These are phyloP conservation scores for Cucumis hystrix DNA, from an alignment of 306 rosid species.

Conservation along the genomic window DNA sequence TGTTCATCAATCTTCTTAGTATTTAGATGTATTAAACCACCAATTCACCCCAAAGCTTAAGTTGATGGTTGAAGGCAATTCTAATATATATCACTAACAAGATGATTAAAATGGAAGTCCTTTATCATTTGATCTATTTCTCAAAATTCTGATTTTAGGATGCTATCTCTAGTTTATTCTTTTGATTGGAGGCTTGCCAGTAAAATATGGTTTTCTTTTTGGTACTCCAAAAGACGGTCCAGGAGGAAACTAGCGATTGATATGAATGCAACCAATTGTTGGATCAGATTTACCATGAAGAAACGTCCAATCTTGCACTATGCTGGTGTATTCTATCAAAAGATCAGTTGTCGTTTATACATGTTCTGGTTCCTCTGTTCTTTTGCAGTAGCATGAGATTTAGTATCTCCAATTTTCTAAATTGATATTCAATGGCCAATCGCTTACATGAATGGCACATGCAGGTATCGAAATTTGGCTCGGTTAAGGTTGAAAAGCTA, in stretches of 20 bases:
- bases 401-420: background rate
- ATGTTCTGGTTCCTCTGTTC: background rate
- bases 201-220: background rate
- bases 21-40: too few species aligned
- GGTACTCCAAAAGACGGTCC: background rate
- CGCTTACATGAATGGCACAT: slow-evolving; percentile 1
- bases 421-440: background rate
- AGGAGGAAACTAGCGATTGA: background rate
- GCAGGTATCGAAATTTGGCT: slow-evolving; percentile 91
- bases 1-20: background rate
- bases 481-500: slow-evolving; percentile 75
- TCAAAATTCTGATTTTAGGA: background rate
- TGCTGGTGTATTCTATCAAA: background rate
- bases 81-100: too few species aligned
- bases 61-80: too few species aligned
- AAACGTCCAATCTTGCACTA: background rate
- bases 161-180: background rate
- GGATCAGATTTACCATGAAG: background rate
- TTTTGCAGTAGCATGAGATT: background rate
- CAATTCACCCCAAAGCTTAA: too few species aligned
- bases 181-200: background rate
- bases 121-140: background rate
- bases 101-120: background rate
- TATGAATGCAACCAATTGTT: background rate
- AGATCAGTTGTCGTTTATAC: background rate